Evolutionary conservation across 2,329 filamentous ascomycete genomes (phyloP).

Genomic region (Fusarium sp.): DNA sequence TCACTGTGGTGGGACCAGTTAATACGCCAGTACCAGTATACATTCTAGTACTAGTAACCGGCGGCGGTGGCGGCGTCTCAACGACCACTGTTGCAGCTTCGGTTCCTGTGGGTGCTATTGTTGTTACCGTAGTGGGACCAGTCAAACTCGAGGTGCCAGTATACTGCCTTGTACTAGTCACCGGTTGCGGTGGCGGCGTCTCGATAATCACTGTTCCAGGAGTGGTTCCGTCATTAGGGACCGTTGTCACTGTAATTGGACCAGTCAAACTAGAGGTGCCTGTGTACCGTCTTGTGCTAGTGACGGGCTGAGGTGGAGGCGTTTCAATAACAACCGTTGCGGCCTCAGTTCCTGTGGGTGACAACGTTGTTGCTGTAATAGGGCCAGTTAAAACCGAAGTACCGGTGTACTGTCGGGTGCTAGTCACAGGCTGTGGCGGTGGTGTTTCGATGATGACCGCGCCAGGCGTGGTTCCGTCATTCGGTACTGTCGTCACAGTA

Average conservation of each 20-base stretch:
- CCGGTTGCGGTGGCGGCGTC: background rate
- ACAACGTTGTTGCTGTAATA: background rate
- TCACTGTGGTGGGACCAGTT: background rate
- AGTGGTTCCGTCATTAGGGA: background rate
- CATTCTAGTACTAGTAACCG: background rate
- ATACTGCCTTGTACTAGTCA: constrained; percentile 6
- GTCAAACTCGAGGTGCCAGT: background rate
- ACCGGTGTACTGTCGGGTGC: background rate
- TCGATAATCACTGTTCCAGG: constrained; percentile 1
- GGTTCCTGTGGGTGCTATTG: background rate
- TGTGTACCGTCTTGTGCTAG: background rate
- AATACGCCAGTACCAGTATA: background rate
- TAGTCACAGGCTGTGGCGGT: background rate
- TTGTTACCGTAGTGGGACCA: background rate
- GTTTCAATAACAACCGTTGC: background rate
- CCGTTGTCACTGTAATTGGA: no score
- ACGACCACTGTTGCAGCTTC: background rate
- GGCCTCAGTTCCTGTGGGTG: background rate
- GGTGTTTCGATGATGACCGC: constrained; percentile 5
- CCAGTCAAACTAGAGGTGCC: background rate
- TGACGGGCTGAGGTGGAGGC: background rate
- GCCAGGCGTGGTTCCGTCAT: background rate
- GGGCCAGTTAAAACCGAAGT: background rate
- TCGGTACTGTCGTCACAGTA: no score
- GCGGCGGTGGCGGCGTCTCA: background rate